Conservation (phyloP, 2,329 filamentous ascomycete genomes). For the Calycina herbarum region DNA sequence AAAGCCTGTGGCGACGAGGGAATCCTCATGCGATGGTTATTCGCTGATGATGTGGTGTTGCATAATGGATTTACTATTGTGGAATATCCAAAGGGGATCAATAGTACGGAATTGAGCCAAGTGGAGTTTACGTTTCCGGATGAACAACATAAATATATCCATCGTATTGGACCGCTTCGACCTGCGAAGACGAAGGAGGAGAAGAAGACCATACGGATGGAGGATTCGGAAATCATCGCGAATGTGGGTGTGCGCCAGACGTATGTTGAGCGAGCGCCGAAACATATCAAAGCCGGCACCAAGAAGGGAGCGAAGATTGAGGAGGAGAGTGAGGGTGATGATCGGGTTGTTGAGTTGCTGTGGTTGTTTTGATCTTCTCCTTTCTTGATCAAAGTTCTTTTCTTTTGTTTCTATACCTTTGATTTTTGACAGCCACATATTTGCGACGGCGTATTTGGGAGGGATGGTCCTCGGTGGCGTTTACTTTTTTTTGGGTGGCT, state of each 20-base stretch:
- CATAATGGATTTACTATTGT: constrained; percentile 44
- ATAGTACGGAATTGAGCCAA: constrained; percentile 30
- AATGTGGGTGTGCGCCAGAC: constrained; percentile 27
- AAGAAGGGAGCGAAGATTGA: not conserved
- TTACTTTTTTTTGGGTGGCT: not conserved
- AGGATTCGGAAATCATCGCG: constrained; percentile 20
- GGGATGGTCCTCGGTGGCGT: not conserved
- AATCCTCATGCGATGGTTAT: constrained; percentile 45
- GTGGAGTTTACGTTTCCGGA: constrained; percentile 42
- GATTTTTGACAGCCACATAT: not conserved
- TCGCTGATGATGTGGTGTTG: constrained; percentile 43
- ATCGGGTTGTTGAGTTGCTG: constrained; percentile 29
- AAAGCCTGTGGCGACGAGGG: constrained; percentile 34
- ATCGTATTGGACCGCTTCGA: constrained; percentile 52
- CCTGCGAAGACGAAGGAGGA: constrained; percentile 49
- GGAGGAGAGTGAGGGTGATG: constrained; percentile 10
- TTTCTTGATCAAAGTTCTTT: not conserved
- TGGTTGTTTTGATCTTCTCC: constrained; percentile 23
- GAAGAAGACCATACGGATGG: constrained; percentile 43
- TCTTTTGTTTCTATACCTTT: not conserved
- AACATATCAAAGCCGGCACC: not conserved
- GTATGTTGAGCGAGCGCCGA: constrained; percentile 23
- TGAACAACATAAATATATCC: constrained; percentile 46
- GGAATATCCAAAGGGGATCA: constrained; percentile 26
- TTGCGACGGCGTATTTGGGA: not conserved